These are phyloP conservation scores for Thuidium tamariscinum DNA, from an alignment of 225 moss, liverwort and hornwort species.

Conservation along the genomic window DNA sequence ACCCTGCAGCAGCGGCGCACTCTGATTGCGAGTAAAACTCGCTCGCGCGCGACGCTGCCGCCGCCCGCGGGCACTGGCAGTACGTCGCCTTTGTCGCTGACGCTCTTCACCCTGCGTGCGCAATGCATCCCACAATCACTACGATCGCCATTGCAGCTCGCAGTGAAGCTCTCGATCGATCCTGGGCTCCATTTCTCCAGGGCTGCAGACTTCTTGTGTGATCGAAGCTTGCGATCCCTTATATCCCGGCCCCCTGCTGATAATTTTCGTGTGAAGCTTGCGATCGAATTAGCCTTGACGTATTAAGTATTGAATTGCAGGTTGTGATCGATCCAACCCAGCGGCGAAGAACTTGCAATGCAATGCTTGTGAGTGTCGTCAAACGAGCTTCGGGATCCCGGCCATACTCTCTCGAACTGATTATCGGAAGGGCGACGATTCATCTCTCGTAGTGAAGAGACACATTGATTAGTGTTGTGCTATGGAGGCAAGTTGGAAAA, in stretches of 20 bases:
- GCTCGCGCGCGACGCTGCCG: background rate
- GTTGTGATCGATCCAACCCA: background rate
- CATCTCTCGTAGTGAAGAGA: background rate
- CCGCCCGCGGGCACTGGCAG: background rate
- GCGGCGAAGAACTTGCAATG: background rate
- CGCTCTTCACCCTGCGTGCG: background rate
- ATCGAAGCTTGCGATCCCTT: background rate
- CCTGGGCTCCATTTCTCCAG: background rate
- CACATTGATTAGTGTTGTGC: background rate
- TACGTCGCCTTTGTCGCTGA: slow-evolving; percentile 4
- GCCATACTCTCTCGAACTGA: background rate
- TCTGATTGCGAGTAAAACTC: background rate
- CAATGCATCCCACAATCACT: background rate
- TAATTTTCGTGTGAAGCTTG: background rate
- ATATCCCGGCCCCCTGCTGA: background rate
- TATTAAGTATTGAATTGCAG: background rate
- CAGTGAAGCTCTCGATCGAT: background rate
- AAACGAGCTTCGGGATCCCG: background rate
- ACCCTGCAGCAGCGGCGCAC: slow-evolving; percentile 12
- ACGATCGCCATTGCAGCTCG: background rate
- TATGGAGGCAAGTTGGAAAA: background rate
- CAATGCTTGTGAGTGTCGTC: background rate
- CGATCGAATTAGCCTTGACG: background rate
- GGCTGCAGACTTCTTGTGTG: no score
- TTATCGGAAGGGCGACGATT: background rate